Percentiles rank a stretch among this genome's conserved stretches.
Evolutionary conservation across 208 protist genomes (phyloP).

Genomic region (Kentomonas sorsogonicus): DNA sequence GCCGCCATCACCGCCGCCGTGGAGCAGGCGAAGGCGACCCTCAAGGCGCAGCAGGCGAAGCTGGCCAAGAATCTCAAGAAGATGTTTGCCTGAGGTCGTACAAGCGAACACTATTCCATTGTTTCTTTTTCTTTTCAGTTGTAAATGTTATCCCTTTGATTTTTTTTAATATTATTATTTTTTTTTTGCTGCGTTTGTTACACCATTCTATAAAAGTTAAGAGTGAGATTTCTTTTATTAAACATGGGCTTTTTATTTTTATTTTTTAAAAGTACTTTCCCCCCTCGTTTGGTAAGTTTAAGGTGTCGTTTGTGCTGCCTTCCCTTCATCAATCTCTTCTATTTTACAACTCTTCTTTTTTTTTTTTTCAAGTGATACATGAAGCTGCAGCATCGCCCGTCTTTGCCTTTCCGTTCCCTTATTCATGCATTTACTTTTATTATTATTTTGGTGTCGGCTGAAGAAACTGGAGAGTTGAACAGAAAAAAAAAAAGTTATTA

Average conservation of each 20-base stretch:
- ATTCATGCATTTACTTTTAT: too few species aligned
- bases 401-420: not conserved
- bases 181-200: not conserved
- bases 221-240: slow-evolving; percentile 11
- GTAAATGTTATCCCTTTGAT: not conserved
- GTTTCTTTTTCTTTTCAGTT: not conserved
- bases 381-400: not conserved
- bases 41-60: slow-evolving; percentile 78
- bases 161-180: slow-evolving; percentile 4
- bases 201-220: not conserved
- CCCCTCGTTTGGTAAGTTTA: not conserved
- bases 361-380: not conserved
- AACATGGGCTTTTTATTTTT: slow-evolving; percentile 11
- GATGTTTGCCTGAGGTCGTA: slow-evolving; percentile 68
- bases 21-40: slow-evolving; percentile 64
- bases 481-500: too few species aligned
- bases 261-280: not conserved
- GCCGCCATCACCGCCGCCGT: slow-evolving; percentile 61
- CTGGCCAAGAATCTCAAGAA: slow-evolving; percentile 75
- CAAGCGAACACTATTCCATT: not conserved
- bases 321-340: not conserved
- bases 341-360: slow-evolving; percentile 10
- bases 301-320: too few species aligned
- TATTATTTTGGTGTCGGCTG: too few species aligned
- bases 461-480: too few species aligned